These are phyloP conservation scores for Petunia axillaris DNA, from an alignment of 257 asterid species.

Conservation along the genomic window DNA sequence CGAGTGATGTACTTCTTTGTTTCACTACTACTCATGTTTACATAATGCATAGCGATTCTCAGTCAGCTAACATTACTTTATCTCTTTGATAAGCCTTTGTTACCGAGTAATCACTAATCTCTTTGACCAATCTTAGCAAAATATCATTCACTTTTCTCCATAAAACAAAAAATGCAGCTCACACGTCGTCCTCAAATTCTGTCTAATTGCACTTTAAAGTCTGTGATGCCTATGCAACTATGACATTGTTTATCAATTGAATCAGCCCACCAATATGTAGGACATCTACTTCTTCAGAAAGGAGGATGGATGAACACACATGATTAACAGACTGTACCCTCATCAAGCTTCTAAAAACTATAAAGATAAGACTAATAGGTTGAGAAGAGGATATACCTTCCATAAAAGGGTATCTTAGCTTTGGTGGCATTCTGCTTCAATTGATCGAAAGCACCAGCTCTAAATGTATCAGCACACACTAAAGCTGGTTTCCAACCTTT, in stretches of 20 bases:
- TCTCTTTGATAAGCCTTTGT: conserved; percentile 4
- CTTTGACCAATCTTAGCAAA: conserved; percentile 4
- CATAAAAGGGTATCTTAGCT: conserved; percentile 93
- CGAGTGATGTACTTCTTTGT: neutral
- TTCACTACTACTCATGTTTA: neutral
- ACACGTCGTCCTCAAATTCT: neutral
- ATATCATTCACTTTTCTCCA: too few species aligned
- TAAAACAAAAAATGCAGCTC: neutral
- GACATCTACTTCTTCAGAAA: neutral
- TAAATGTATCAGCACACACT: conserved; percentile 93
- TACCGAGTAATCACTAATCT: neutral
- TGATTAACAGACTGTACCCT: neutral
- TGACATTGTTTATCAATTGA: conserved; percentile 12
- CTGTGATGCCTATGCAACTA: neutral
- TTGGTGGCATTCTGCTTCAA: conserved; percentile 95
- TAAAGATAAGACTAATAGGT: neutral
- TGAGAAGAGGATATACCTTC: conserved; percentile 53
- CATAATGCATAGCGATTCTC: conserved; percentile 3
- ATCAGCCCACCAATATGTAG: neutral
- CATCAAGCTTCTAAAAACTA: conserved; percentile 16
- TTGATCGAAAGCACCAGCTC: conserved; percentile 99
- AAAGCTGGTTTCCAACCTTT: conserved; percentile 96
- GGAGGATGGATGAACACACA: neutral
- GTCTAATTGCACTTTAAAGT: neutral
- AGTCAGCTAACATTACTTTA: neutral